phyloP scores from a whole-genome alignment of 345 rosid genomes.

The Toxicodendron radicans region DNA sequence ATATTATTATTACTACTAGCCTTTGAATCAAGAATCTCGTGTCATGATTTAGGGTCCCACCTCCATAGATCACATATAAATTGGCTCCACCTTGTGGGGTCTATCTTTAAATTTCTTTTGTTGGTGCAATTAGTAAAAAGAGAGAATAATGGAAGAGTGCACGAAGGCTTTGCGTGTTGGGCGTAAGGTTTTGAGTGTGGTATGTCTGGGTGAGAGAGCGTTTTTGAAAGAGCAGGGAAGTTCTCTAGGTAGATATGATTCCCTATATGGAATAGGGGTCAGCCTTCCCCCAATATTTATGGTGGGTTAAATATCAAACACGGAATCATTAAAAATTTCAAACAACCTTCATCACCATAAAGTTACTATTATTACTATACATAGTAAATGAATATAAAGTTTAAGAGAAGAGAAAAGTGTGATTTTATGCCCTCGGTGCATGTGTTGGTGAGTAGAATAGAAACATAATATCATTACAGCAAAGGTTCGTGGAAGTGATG shows the following conservation, averaged over 20 bases:
- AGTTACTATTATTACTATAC: too few relatives aligned
- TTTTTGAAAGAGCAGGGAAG: slow-evolving; percentile 1
- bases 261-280: slow-evolving; percentile 32
- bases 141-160: slow-evolving; percentile 43
- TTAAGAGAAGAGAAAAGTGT: neutral
- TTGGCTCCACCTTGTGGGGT: neutral
- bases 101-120: slow-evolving; percentile 13
- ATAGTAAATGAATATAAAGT: too few relatives aligned
- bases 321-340: slow-evolving; percentile 2
- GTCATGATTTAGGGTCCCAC: slow-evolving; percentile 31
- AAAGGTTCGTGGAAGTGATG: too few relatives aligned
- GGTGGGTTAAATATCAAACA: slow-evolving; percentile 16
- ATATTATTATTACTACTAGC: slow-evolving; percentile 2
- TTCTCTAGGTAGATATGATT: slow-evolving; percentile 49
- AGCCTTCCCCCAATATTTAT: slow-evolving; percentile 32
- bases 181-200: slow-evolving; percentile 41
- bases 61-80: slow-evolving; percentile 1
- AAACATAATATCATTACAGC: too few relatives aligned
- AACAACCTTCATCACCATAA: neutral
- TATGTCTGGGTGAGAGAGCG: slow-evolving; percentile 10
- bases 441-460: too few relatives aligned
- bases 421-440: neutral
- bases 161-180: slow-evolving; percentile 66
- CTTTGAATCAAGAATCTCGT: slow-evolving; percentile 33
- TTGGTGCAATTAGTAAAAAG: slow-evolving; percentile 19